A percentile compares a stretch with the other conserved stretches of the same genome.
These are phyloP conservation scores for Ceratobasidium sp. DNA, from an alignment of 1,284 basidiomycete species.

Conservation along the genomic window DNA sequence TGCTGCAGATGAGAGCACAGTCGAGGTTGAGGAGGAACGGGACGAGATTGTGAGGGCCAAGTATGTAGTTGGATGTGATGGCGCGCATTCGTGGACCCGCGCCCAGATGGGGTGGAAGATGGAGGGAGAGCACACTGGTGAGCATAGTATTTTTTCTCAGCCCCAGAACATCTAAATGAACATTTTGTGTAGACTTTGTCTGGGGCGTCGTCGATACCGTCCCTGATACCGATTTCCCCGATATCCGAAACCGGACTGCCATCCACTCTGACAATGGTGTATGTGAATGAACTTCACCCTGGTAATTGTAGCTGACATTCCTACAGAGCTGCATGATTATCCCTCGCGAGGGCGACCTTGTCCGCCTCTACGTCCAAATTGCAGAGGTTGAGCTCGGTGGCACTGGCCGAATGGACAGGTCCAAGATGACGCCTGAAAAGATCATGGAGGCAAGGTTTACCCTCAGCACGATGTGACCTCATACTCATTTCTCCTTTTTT, in stretches of 20 bases:
- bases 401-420: constrained; percentile 71
- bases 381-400: constrained; percentile 64
- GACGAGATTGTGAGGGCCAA: constrained; percentile 65
- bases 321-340: constrained; percentile 69
- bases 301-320: constrained; percentile 4
- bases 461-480: not conserved
- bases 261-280: constrained; percentile 70
- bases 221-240: constrained; percentile 81
- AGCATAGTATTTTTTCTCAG: constrained; percentile 45
- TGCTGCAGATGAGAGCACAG: constrained; percentile 30
- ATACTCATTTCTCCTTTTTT: not conserved
- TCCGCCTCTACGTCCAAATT: constrained; percentile 78
- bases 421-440: constrained; percentile 66
- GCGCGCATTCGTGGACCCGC: constrained; percentile 87
- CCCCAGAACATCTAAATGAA: not conserved
- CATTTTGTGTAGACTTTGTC: constrained; percentile 63
- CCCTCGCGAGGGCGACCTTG: constrained; percentile 62
- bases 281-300: constrained; percentile 53
- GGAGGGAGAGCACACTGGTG: constrained; percentile 79
- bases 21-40: constrained; percentile 51
- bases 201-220: constrained; percentile 83
- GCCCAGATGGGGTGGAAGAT: constrained; percentile 73
- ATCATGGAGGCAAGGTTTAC: constrained; percentile 64
- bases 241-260: constrained; percentile 76
- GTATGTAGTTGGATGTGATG: constrained; percentile 73